Conservation (phyloP, 805 yeast species). For the Debaryomyces hansenii region DNA sequence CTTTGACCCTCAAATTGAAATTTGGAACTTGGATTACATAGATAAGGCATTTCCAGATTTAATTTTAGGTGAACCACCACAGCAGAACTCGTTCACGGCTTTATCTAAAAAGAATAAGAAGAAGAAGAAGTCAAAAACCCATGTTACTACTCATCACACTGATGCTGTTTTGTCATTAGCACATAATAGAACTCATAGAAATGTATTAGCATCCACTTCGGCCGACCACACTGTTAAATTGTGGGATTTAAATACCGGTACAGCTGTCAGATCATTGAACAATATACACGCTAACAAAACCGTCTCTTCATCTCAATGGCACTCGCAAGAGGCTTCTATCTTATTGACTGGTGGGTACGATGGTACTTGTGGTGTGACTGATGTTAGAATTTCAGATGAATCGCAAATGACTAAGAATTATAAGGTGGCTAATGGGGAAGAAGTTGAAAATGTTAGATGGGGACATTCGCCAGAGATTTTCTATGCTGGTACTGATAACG, state of each 20-base stretch:
- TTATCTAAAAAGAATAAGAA: conserved; percentile 45
- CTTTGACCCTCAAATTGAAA: conserved; percentile 94
- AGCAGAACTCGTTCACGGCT: conserved; percentile 40
- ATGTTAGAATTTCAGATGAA: conserved; percentile 74
- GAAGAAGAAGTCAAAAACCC: conserved; percentile 48
- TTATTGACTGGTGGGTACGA: conserved; percentile 94
- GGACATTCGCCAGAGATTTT: conserved; percentile 50
- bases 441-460: conserved; percentile 83
- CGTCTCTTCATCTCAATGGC: conserved; percentile 90
- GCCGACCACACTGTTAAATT: conserved; percentile 93
- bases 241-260: conserved; percentile 83
- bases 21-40: conserved; percentile 91
- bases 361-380: conserved; percentile 75
- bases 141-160: conserved; percentile 76
- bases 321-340: conserved; percentile 59
- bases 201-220: conserved; percentile 88
- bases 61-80: conserved; percentile 75
- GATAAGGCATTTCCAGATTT: conserved; percentile 95
- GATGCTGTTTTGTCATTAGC: conserved; percentile 90
- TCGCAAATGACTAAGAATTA: conserved; percentile 61
- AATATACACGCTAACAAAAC: conserved; percentile 73
- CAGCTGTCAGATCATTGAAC: conserved; percentile 75
- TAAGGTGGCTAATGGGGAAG: conserved; percentile 67
- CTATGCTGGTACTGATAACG: conserved; percentile 89
- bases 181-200: conserved; percentile 78